Percentiles rank a stretch among this genome's conserved stretches.
These are phyloP conservation scores for Phellopilus nigrolimitatus DNA, from an alignment of 1,284 basidiomycete species.

Conservation along the genomic window DNA sequence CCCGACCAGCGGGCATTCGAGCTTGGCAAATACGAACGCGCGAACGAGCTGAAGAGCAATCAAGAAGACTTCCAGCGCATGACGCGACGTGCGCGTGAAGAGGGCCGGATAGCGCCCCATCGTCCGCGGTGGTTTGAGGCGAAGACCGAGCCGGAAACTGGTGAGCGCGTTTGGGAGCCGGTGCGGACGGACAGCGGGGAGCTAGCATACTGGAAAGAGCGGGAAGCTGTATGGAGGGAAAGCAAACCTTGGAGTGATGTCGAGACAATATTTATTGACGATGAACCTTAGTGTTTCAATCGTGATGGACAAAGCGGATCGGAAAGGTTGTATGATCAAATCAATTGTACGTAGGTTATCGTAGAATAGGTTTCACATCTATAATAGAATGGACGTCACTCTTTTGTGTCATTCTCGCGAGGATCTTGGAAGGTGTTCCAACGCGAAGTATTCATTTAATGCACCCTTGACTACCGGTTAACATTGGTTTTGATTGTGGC, in stretches of 20 bases:
- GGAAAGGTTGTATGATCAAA: background rate
- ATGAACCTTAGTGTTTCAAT: constrained; percentile 33
- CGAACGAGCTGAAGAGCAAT: constrained; percentile 80
- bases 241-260: constrained; percentile 61
- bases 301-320: too few species aligned
- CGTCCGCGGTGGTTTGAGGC: constrained; percentile 80
- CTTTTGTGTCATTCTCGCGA: too few species aligned
- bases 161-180: constrained; percentile 83
- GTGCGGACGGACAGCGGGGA: constrained; percentile 43
- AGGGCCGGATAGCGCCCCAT: constrained; percentile 70
- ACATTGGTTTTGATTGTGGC: too few species aligned
- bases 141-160: constrained; percentile 77
- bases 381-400: too few species aligned
- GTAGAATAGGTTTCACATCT: background rate
- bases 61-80: constrained; percentile 89
- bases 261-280: constrained; percentile 78
- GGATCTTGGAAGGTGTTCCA: too few species aligned
- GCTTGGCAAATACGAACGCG: constrained; percentile 84
- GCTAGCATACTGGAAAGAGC: constrained; percentile 82
- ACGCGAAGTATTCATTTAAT: too few species aligned
- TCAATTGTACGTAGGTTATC: background rate
- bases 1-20: constrained; percentile 97
- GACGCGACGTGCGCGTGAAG: constrained; percentile 74
- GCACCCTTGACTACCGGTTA: too few species aligned
- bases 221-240: constrained; percentile 60